A percentile compares a stretch with the other conserved stretches of the same genome.
Conservation (phyloP, 345 rosid species). For the Corchorus olitorius region DNA sequence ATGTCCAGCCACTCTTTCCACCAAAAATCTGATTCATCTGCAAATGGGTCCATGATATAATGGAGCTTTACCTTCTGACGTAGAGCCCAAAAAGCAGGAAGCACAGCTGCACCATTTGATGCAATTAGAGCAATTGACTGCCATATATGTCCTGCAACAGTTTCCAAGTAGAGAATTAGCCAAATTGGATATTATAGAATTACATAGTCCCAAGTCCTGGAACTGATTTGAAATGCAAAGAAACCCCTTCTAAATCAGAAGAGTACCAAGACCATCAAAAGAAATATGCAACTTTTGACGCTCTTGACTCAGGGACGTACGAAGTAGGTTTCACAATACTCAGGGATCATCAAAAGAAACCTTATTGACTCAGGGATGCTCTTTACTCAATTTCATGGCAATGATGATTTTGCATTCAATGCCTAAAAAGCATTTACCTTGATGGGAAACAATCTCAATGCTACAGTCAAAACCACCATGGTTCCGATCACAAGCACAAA, state of each 20-base stretch:
- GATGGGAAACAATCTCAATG: conserved; percentile 70
- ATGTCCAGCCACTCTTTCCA: background rate
- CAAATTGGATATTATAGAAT: conserved; percentile 15
- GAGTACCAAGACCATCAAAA: background rate
- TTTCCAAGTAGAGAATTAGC: conserved; percentile 30
- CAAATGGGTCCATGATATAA: background rate
- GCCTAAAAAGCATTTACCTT: conserved; percentile 43
- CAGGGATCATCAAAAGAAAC: no score
- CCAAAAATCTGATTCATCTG: background rate
- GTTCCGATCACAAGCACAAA: conserved; percentile 80
- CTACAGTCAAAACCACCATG: conserved; percentile 99
- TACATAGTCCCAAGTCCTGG: background rate
- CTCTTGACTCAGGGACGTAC: background rate
- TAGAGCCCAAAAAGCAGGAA: conserved; percentile 92
- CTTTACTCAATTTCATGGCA: background rate
- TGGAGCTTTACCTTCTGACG: conserved; percentile 64
- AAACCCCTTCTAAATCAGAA: conserved; percentile 2
- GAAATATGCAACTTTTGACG: background rate
- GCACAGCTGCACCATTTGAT: conserved; percentile 84
- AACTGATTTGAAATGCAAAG: conserved; percentile 21
- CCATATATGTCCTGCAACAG: conserved; percentile 64
- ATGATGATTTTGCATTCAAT: background rate
- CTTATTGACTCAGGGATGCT: no score
- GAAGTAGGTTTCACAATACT: background rate
- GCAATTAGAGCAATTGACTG: conserved; percentile 85